Base-by-base conservation (phyloP, 78 protist genomes). In the Guillardia theta region DNA sequence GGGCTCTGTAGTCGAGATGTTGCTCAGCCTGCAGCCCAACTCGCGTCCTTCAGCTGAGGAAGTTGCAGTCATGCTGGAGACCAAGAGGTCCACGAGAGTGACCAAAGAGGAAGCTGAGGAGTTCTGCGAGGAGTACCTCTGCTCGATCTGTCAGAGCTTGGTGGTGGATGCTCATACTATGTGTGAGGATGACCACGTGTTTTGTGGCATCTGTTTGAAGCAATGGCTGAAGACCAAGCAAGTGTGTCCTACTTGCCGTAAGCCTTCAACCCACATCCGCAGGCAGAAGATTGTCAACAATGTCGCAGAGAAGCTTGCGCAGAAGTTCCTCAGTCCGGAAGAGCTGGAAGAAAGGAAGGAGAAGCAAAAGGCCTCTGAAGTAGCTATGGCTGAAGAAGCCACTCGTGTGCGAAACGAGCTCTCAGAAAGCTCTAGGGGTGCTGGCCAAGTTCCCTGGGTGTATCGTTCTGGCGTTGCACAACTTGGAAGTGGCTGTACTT, bases 41-140 rank as follows among this genome's bases (percentile, higher is more conserved):
- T 36, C n/a, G 83, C 83, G 83, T 24, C 83, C 83, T 12, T 33
- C 83, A 24, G 36, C 83, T 24, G 36, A 36, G n/a, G 83, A 70
- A 43, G 46, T 70, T 43, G 46, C 36, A 15, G 83, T 43, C 41
- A 24, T 24, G 10, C 83, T 70, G 46, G 83, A 70, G 41, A 36
- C 83, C 36, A 43, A 43, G n/a, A 24, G 39, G 27, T 9, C 83
- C 41, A 36, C 83, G 0, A 43, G 87, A 37, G 87, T 70, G 39
- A 37, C 15, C 41, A 36, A 18, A 10, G 90, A 37, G 43, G 90
- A 78, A 4, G 48, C 90, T 18, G 90, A 78, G 33, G 90, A 78
- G 90, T 48, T 78, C 50, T 78, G 90, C 90, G 90, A 78, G 48
- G 90, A 78, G 90, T 78, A 78, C 90, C 10, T 78, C 41, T 78